Base-by-base conservation (phyloP, 805 yeast genomes). In the Tetrapisispora arboricola region DNA sequence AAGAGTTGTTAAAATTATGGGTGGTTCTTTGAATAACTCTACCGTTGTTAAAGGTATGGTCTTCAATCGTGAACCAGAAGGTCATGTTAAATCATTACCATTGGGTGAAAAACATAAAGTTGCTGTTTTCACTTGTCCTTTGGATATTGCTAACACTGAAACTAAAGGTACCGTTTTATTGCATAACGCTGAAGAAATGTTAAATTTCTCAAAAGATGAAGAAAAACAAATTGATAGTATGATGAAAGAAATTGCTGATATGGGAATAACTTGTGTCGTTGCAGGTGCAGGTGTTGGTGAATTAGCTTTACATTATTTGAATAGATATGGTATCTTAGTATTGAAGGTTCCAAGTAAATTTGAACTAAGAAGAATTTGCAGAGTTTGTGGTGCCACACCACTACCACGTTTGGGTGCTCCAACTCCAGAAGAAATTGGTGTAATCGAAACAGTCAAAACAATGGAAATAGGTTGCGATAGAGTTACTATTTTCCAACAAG, bases 301-400 rank as follows among this genome's bases (percentile, higher is more conserved):
- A 53, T 70, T 92, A 45, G 95, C 96, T 5, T 73, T 86, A 57
- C 97, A 92, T 65, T 92, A 85, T 63, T 69, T 92, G 62, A 84
- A 90, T 70, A 80, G 92, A 65, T 78, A 84, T 60, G 81, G 78
- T 25, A 80, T 92, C 35, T 68, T 92, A 47, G 90, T 88, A 13
- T 72, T 92, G 65, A 82, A 82, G 57, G 94, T 92, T 33, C 90
- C 94, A 47, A 82, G 94, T 49, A 92, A 92, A 61, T 92, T 92
- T 56, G 98, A 92, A 55, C 66, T 92, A 47, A 81, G 96, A 70
- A 79, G 98, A 63, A 71, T 92, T 46, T 83, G 94, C 57, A 82
- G 95, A 61, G 97, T 92, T 15, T 88, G 96, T 64, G 97, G 97
- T 37, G 96, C 96, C 33, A 83, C 96, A 21, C 96, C 97, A 43